Evolutionary conservation across 2,329 filamentous ascomycete species (phyloP), one percentile per base, ranked within the genome.

Genomic region (Pseudocercospora fuligena): DNA sequence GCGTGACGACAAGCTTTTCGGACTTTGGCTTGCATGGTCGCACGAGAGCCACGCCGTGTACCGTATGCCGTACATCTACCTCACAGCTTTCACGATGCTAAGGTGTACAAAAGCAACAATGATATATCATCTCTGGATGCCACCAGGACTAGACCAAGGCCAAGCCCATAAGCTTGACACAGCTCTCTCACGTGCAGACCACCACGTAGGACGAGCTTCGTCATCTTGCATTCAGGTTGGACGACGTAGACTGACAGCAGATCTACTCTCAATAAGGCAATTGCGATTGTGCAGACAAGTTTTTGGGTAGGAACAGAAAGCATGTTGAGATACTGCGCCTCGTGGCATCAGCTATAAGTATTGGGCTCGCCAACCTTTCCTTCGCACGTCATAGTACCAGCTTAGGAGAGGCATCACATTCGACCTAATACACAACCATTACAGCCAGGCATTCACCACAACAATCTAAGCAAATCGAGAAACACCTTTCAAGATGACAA

Each of bases 281-380:
- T 47, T 25, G 57, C 57, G 36, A 60, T 29, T 27, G 23, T 25
- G 36, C 33, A 56, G 40, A 23, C 57, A 43, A 36, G 57, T 60
- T 60, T 60, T 36, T 16, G 51, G 51, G 51, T 56, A 56, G 51
- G 51, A 27, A 56, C 47, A 27, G 23, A 56, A 56, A 56, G 51
- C 27, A 31, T 56, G 14, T 56, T 31, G 5, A 12, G 47, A 33
- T 5, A 56, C 51, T 33, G 51, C 51, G 51, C 51, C 51, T 56
- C 51, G 16, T 19, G 27, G 27, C 21, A 11, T 11, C 23, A 56
- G 27, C 23, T n/a, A 56, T 56, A 56, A 56, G 51, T 54, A 54
- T 8, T 1, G 12, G 9, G 14, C 9, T 12, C 9, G 14, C 14
- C 23, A 25, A 1, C 5, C 23, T 12, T 12, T 12, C 51, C 9